Percentiles rank a stretch among this genome's conserved stretches.
phyloP scores from a whole-genome alignment of 225 moss, liverwort and hornwort species.

The Thuidium tamariscinum region DNA sequence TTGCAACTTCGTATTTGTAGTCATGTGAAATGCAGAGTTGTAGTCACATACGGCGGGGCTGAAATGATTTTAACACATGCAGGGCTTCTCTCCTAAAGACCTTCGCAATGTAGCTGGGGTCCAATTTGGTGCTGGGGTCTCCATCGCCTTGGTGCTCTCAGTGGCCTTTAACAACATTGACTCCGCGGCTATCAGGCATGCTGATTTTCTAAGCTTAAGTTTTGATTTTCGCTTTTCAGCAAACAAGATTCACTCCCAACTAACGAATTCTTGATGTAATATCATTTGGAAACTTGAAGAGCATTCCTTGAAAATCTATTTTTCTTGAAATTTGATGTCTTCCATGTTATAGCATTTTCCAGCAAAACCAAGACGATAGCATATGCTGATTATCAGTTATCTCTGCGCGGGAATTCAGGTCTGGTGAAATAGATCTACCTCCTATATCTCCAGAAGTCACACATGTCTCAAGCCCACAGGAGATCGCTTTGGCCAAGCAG shows the following conservation, averaged over 20 bases:
- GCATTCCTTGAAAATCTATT: neutral
- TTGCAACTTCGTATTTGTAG: neutral
- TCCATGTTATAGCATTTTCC: neutral
- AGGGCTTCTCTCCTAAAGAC: constrained; percentile 68
- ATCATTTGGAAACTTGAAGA: neutral
- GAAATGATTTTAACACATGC: constrained; percentile 3
- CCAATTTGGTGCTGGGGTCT: constrained; percentile 51
- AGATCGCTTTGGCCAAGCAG: constrained; percentile 70
- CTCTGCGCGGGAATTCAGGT: constrained; percentile 4
- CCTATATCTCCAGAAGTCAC: constrained; percentile 68
- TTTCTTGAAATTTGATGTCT: neutral
- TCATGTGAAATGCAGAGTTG: neutral
- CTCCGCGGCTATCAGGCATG: constrained; percentile 43
- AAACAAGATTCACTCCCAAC: neutral
- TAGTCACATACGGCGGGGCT: neutral
- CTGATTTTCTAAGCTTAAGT: neutral
- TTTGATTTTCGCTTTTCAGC: neutral
- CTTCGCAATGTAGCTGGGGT: constrained; percentile 57
- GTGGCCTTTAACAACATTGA: constrained; percentile 54
- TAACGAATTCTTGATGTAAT: neutral
- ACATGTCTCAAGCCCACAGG: constrained; percentile 56
- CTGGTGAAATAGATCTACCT: constrained; percentile 63
- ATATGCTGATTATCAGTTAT: neutral
- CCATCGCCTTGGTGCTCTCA: constrained; percentile 58
- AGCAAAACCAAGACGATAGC: neutral